These are phyloP conservation scores for Pharnaceum exiguum DNA, from an alignment of 148 eudicot species.

Conservation along the genomic window DNA sequence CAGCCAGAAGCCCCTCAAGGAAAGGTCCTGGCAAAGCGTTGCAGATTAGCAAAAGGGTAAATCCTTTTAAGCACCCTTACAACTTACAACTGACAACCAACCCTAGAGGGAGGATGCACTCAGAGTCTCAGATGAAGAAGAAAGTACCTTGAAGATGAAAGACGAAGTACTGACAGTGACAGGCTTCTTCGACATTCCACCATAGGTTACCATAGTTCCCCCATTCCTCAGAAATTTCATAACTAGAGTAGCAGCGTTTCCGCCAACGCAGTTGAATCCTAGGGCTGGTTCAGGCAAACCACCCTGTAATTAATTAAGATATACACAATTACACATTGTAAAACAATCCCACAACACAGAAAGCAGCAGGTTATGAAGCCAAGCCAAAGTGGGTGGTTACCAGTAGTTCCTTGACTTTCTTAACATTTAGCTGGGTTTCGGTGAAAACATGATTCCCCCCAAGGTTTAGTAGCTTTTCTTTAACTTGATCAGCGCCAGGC, in stretches of 20 bases:
- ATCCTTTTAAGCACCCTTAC: no score
- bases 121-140: neutral
- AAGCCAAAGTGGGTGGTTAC: constrained; percentile 26
- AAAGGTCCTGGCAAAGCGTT: constrained; percentile 53
- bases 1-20: constrained; percentile 90
- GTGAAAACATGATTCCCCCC: constrained; percentile 86
- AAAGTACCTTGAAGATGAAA: constrained; percentile 82
- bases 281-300: constrained; percentile 71
- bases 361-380: neutral
- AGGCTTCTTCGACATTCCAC: constrained; percentile 97
- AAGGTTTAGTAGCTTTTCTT: constrained; percentile 66
- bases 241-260: constrained; percentile 84
- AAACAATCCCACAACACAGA: neutral
- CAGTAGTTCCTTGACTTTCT: constrained; percentile 73
- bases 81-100: no score
- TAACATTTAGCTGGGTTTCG: constrained; percentile 74
- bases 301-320: constrained; percentile 27
- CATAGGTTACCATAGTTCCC: constrained; percentile 98
- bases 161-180: constrained; percentile 73
- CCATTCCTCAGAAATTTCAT: constrained; percentile 78
- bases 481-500: constrained; percentile 77
- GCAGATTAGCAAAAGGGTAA: constrained; percentile 1
- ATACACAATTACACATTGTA: neutral
- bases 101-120: neutral
- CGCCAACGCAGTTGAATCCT: constrained; percentile 95